Base-by-base conservation (phyloP, 2,329 filamentous ascomycete genomes). In the Colletotrichum echinochloae region DNA sequence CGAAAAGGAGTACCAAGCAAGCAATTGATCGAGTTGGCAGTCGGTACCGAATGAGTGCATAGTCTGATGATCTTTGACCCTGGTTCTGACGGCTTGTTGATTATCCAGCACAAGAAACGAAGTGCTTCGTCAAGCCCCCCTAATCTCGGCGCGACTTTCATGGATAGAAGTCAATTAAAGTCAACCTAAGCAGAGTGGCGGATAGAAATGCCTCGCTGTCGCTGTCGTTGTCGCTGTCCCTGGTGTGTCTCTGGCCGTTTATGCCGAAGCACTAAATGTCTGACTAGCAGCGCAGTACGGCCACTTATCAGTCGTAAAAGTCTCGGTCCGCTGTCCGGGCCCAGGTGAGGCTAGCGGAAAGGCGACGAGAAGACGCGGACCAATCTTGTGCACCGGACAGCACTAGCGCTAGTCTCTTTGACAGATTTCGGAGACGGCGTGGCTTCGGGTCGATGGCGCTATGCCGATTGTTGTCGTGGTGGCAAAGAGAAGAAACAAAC, bases 301-400 rank as follows among this genome's bases (percentile, higher is more conserved):
- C 59, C 33, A 51, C 26, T 46, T 39, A 48, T 60, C 54, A 49
- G 62, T 54, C 52, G 57, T 35, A 39, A 68, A 62, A 61, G 59
- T 54, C 65, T 67, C 64, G 68, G 64, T 68, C 65, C 57, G 52
- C 63, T 68, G 63, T 37, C 68, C 57, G 59, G 44, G 37, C 33
- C 41, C 49, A 66, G 30, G 56, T 44, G 44, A 67, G 51, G 57
- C 44, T 57, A 59, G 28, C 33, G 57, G 59, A 54, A 57, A 62
- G 57, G 37, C 48, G 49, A 66, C 61, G 55, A 70, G 35, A 51
- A 60, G 59, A 41, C 35, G 56, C 64, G 35, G 56, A 37, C 68
- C 59, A 67, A 59, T 70, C 23, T 61, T 70, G 23, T 49, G 61
- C 20, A 49, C 65, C 30, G 18, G 26, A 57, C 41, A 60, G 56